Evolutionary conservation across 1,284 basidiomycete species (phyloP).

Genomic region (Heterobasidion irregulare): DNA sequence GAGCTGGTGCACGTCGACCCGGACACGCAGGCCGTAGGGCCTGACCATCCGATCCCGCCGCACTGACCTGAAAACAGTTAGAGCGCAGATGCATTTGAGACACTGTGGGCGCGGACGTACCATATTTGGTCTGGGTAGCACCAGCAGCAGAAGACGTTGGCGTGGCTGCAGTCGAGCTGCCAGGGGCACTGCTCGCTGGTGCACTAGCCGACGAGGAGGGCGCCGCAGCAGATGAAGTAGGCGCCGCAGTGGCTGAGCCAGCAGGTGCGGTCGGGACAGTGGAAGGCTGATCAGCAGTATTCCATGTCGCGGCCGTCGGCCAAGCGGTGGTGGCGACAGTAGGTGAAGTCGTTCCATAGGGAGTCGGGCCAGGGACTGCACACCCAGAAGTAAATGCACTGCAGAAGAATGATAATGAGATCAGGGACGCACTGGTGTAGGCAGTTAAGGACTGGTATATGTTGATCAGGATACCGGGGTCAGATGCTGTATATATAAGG

Average conservation of each 20-base stretch:
- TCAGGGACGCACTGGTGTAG: constrained; percentile 23
- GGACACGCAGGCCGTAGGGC: constrained; percentile 5
- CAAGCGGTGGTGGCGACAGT: constrained; percentile 21
- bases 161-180: constrained; percentile 1
- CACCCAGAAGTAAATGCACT: neutral
- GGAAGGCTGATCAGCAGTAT: constrained; percentile 22
- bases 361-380: constrained; percentile 35
- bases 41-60: constrained; percentile 6
- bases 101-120: neutral
- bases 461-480: constrained; percentile 27
- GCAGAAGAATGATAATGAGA: neutral
- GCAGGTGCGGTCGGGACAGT: constrained; percentile 19
- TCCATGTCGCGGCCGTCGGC: constrained; percentile 25
- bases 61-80: neutral
- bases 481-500: neutral
- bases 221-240: neutral
- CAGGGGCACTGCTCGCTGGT: neutral
- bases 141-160: constrained; percentile 3
- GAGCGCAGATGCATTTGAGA: too few species aligned
- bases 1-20: constrained; percentile 7
- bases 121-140: constrained; percentile 2
- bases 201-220: neutral
- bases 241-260: constrained; percentile 1
- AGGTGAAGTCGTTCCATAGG: constrained; percentile 20
- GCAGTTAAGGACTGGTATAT: constrained; percentile 29